Base-by-base conservation (phyloP, 2,329 filamentous ascomycete species). In the Aspergillus sp. region DNA sequence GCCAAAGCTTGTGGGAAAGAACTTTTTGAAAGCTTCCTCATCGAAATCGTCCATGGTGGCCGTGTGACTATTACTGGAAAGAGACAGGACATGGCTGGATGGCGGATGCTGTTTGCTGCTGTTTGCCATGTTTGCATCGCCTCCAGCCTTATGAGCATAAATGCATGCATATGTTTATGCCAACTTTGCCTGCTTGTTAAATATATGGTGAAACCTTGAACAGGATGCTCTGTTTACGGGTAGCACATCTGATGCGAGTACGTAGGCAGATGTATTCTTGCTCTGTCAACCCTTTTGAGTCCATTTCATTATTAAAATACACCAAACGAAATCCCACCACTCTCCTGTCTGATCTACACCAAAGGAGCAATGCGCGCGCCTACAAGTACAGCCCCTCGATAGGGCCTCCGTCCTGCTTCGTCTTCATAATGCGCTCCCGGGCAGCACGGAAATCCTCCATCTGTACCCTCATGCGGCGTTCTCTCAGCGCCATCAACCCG, bases 391-490 rank as follows among this genome's bases (percentile, higher is more conserved):
- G 67, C 49, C 91, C 91, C 68, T 98, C 91, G 30, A 58, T 49
- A 0, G 93, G 91, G 67, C 96, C 93, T 48, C 89, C 89, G 69
- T 98, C 91, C 55, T 82, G 91, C 80, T 98, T 98, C 30, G 93
- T 98, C 69, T 93, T 93, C 61, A 98, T 72, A 42, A 98, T 93
- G 45, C 86, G 80, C 67, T 98, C 91, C 50, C 89, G 76, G 15
- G 91, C 91, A 35, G 86, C 74, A 35, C 91, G 73, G 72, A 98
- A 98, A 64, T 98, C 91, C 5, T 88, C 85, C 91, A 98, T 98
- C 64, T 96, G 89, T 37, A 98, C 91, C 35, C 89, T 79, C 91
- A 98, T 98, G 55, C 91, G 80, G 44, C 91, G 76, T 69, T 98
- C 91, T 48, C 91, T 78, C 42, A 98, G 70, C 13, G 91, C 91